A percentile compares a stretch with the other conserved stretches of the same genome.
Evolutionary conservation across 129 eudicot genomes (phyloP).

Genomic region (Chrysanthemum lavandulifolium): DNA sequence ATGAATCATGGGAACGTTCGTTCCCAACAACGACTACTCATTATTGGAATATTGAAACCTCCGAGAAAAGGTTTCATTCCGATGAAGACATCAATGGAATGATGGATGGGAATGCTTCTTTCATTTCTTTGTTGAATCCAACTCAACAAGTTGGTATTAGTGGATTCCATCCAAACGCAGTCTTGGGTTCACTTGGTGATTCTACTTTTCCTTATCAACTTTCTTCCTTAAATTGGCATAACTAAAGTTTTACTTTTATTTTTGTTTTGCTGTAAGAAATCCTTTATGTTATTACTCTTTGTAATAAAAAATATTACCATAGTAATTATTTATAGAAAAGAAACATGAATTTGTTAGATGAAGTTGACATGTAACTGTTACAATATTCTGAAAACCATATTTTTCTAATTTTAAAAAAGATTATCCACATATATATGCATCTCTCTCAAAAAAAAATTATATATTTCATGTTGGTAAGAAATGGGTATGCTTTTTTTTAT

Average conservation of each 20-base stretch:
- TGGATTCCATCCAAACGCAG: slow-evolving; percentile 37
- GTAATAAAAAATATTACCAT: not conserved
- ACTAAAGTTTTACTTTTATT: slow-evolving; percentile 15
- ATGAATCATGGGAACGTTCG: slow-evolving; percentile 28
- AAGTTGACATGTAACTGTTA: not conserved
- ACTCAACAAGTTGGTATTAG: slow-evolving; percentile 27
- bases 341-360: not conserved
- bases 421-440: too few species aligned
- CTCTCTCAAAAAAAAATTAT: too few species aligned
- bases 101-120: slow-evolving; percentile 42
- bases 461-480: too few species aligned
- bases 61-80: slow-evolving; percentile 39
- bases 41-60: slow-evolving; percentile 35
- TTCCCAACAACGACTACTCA: slow-evolving; percentile 25
- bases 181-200: slow-evolving; percentile 34
- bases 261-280: slow-evolving; percentile 16
- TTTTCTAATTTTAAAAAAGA: too few species aligned
- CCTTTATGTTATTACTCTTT: not conserved
- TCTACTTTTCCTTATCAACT: slow-evolving; percentile 35
- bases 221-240: slow-evolving; percentile 39
- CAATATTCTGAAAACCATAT: too few species aligned
- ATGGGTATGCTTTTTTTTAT: too few species aligned
- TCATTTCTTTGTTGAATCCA: slow-evolving; percentile 39
- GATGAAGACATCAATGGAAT: slow-evolving; percentile 35
- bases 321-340: slow-evolving; percentile 16